Percentiles rank a stretch among this genome's conserved stretches.
Conservation (phyloP, 371 early-diverging fungal genomes). For the Blakeslea trispora region DNA sequence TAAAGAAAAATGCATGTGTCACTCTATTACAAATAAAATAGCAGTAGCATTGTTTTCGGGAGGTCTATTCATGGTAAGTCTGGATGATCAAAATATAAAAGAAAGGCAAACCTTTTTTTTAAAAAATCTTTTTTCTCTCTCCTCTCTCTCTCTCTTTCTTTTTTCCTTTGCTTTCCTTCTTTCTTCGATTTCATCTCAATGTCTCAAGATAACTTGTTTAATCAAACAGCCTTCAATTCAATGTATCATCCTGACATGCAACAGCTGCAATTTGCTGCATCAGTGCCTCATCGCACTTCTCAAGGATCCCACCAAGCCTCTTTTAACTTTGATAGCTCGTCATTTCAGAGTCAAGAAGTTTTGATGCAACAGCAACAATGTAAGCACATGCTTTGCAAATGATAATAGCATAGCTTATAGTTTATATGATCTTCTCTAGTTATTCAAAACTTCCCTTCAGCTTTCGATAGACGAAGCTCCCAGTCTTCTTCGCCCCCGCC, state of each 20-base stretch:
- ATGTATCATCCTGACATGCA: slow-evolving; percentile 19
- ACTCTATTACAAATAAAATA: too few relatives aligned
- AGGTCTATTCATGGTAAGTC: slow-evolving; percentile 7
- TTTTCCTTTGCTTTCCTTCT: slow-evolving; percentile 1
- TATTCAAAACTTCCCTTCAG: slow-evolving; percentile 10
- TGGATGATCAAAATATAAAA: not conserved
- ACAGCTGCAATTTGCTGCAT: slow-evolving; percentile 27
- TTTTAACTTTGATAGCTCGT: not conserved
- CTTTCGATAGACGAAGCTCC: slow-evolving; percentile 19
- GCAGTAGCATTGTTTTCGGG: slow-evolving; percentile 2
- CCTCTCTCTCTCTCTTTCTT: not conserved
- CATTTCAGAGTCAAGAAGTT: slow-evolving; percentile 11
- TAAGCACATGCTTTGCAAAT: not conserved
- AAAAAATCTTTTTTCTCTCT: too few relatives aligned
- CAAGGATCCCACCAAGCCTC: slow-evolving; percentile 4
- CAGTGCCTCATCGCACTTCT: slow-evolving; percentile 23
- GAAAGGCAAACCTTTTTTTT: slow-evolving; percentile 3
- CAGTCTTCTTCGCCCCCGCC: not conserved
- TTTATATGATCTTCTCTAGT: slow-evolving; percentile 6
- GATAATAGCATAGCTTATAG: not conserved
- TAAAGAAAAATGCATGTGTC: too few relatives aligned
- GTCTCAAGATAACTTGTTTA: slow-evolving; percentile 24
- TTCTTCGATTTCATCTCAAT: slow-evolving; percentile 8
- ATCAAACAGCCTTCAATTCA: slow-evolving; percentile 11
- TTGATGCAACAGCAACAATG: slow-evolving; percentile 18